Evolutionary conservation across 2,329 filamentous ascomycete species (phyloP), one percentile per base, ranked within the genome.

Genomic region (Coniochaeta sp.): DNA sequence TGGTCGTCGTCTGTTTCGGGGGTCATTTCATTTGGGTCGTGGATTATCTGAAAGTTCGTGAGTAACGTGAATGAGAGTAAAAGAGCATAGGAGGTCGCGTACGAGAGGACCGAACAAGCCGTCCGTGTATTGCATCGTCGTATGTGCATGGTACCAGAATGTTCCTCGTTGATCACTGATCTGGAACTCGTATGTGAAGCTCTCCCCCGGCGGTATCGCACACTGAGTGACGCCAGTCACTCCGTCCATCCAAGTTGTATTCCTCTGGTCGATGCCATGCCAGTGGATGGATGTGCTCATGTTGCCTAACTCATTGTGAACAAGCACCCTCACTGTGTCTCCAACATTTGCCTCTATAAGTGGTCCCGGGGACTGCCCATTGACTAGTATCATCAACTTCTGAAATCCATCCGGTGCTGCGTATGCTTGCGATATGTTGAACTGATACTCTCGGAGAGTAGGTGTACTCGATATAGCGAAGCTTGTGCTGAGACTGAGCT

Each of bases 261-360:
- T 82, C 63, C 81, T 82, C 71, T 89, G 86, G 65, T 82, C 84
- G 63, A 90, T 76, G 19, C 88, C 88, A 67, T 90, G 88, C 74
- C 86, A 90, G 67, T 90, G 88, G 16, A 90, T 76, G 55, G 80
- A 80, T 1, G 87, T 84, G 59, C 69, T 73, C 56, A 63, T 64
- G 40, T 71, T 67, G 16, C 63, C 33, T 66, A 78, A 70, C 9
- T 64, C 64, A 66, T 79, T 79, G 58, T 71, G 67, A 6, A 80
- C 75, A 3, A 55, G 26, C 12, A 62, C 71, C 2, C 73, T 67
- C 43, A 80, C 64, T 22, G 71, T 72, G 63, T 80, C 78, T 11
- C 77, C 78, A 1, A 68, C 69, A 62, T 75, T 74, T 8, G 74
- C 78, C 65, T 79, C 76, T 58, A 80, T 73, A 57, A 77, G 63